Base-by-base conservation (phyloP, 495 filamentous ascomycete species). In the Cercophora sp. region DNA sequence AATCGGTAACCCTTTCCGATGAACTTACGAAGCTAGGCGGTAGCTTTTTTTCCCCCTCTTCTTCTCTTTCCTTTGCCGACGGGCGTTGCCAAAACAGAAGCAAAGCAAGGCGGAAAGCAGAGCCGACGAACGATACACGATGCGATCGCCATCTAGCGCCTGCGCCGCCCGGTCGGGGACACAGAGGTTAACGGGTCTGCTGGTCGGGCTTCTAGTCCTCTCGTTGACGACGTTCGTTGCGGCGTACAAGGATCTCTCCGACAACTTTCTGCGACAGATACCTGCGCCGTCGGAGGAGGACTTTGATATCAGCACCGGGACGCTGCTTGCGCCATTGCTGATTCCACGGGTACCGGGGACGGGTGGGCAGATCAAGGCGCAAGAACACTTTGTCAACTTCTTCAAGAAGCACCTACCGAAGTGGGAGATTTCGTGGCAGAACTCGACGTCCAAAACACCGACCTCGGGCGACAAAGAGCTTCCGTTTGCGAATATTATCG, bases 271-370 rank as follows among this genome's bases (percentile, higher is more conserved):
- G 26, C 70, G 71, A 40, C 62, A 66, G 20, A 70, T 96, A 5
- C 86, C 88, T 3, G 54, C 76, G 48, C 83, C 53, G 1, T 15
- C 82, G 3, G 76, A 73, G 29, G 52, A 73, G 25, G 89, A 91
- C 69, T 91, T 93, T 63, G 76, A 93, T 65, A 88, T 90, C 55
- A 72, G 72, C 54, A 65, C 74, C 45, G 85, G 88, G 48, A 64
- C 74, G 2, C 69, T 96, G 29, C 79, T 96, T 42, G 71, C 89
- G 2, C 91, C 91, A 3, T 89, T 96, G 54, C 77, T 96, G 13
- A 80, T 77, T 41, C 83, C 90, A 13, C 85, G 91, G 47, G 89
- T 96, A 15, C 86, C 91, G 22, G 91, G 90, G 11, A 93, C 88
- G 0, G 70, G 78, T 0, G 87, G 86, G 22, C 87, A 85, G 8